These are phyloP conservation scores for Chlorella ohadii DNA, from an alignment of 139 green algal species.

Conservation along the genomic window DNA sequence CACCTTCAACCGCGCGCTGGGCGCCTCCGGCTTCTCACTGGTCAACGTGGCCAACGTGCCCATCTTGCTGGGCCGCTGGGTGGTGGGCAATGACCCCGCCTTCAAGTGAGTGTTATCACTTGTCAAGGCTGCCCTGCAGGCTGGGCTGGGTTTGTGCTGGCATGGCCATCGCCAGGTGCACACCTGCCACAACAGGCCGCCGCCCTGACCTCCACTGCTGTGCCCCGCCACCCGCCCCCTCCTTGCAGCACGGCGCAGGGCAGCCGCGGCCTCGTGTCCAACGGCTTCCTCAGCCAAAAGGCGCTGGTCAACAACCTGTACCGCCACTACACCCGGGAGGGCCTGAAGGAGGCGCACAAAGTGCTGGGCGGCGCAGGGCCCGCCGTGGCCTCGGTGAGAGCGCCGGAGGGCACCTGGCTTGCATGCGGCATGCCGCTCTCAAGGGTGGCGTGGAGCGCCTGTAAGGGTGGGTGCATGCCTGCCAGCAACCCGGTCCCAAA, in stretches of 20 bases:
- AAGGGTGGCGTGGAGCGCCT: no score
- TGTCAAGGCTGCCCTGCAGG: no score
- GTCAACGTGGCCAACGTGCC: constrained; percentile 91
- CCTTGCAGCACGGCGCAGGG: neutral
- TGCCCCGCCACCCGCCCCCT: no score
- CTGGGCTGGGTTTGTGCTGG: no score
- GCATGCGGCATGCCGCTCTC: no score
- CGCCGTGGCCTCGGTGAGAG: constrained; percentile 63
- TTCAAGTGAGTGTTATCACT: constrained; percentile 45
- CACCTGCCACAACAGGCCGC: no score
- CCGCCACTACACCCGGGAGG: constrained; percentile 76
- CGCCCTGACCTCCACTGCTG: no score
- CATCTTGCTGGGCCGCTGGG: constrained; percentile 68
- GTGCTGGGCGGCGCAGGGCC: constrained; percentile 81
- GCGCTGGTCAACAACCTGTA: constrained; percentile 58
- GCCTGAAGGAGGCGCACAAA: constrained; percentile 76
- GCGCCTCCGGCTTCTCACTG: constrained; percentile 81
- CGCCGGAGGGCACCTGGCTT: no score
- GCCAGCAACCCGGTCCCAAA: no score
- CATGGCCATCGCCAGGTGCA: no score
- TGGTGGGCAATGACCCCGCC: constrained; percentile 51
- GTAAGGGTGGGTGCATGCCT: no score
- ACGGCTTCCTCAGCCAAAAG: constrained; percentile 53
- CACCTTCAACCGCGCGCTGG: constrained; percentile 64
- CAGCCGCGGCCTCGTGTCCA: constrained; percentile 48